These are phyloP conservation scores for Ceratocystis cubensis DNA, from an alignment of 2,329 filamentous ascomycete genomes.

Conservation along the genomic window DNA sequence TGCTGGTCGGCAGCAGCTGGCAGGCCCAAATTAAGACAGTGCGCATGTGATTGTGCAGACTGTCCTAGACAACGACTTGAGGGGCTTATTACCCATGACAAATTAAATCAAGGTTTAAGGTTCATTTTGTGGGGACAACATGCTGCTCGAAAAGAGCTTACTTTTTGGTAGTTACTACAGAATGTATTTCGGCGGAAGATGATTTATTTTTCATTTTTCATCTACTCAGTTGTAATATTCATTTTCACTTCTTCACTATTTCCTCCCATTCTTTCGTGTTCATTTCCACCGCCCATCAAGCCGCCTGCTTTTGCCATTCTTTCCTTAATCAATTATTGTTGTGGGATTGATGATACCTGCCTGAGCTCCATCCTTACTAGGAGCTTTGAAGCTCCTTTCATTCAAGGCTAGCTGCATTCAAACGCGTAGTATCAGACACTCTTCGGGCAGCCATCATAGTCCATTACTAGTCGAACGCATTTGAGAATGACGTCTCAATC, in stretches of 20 bases:
- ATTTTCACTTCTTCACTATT: no score
- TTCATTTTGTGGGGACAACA: background rate
- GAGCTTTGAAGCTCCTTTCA: constrained; percentile 1
- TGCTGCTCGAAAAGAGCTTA: background rate
- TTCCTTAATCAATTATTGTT: background rate
- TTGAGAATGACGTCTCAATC: constrained; percentile 13
- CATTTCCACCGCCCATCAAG: background rate
- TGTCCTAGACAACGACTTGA: background rate
- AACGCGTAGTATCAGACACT: background rate
- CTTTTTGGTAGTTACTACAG: no score
- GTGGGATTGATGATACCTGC: background rate
- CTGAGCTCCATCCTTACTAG: background rate
- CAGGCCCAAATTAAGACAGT: background rate
- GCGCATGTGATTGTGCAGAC: background rate
- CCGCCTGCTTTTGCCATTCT: background rate
- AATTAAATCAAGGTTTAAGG: background rate
- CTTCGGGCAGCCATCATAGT: background rate
- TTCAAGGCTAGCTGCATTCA: background rate
- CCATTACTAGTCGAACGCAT: background rate
- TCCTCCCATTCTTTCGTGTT: no score
- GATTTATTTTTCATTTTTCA: no score
- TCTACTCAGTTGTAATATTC: no score
- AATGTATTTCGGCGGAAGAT: no score
- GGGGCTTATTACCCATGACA: constrained; percentile 1
- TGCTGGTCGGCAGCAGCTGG: background rate